These are phyloP conservation scores for Fusarium albidum DNA, from an alignment of 2,329 filamentous ascomycete genomes.

Conservation along the genomic window DNA sequence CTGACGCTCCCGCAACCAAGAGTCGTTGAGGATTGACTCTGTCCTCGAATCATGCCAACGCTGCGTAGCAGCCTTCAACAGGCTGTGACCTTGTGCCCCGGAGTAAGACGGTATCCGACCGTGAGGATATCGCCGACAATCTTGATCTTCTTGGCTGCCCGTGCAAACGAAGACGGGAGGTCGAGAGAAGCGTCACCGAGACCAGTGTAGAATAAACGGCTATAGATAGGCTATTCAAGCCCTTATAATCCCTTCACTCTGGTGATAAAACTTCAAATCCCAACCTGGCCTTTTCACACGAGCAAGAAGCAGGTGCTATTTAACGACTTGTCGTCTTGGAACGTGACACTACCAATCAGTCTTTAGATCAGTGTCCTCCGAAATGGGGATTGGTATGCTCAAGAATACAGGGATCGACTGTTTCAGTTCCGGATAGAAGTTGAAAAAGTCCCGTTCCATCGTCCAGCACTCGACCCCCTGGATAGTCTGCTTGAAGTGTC, in stretches of 20 bases:
- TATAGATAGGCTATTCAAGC: too few species aligned
- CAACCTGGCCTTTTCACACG: slow-evolving; percentile 53
- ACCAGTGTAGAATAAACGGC: too few species aligned
- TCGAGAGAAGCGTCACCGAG: neutral
- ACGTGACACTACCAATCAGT: too few species aligned
- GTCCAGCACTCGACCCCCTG: too few species aligned
- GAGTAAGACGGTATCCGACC: slow-evolving; percentile 11
- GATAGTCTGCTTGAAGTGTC: too few species aligned
- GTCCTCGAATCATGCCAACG: slow-evolving; percentile 6
- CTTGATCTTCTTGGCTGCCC: slow-evolving; percentile 12
- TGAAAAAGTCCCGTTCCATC: too few species aligned
- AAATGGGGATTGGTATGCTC: too few species aligned
- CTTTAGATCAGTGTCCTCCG: too few species aligned
- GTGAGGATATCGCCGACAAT: slow-evolving; percentile 7
- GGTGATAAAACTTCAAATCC: slow-evolving; percentile 54
- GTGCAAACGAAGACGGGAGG: slow-evolving; percentile 3
- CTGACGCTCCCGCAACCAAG: slow-evolving; percentile 14
- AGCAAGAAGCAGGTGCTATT: slow-evolving; percentile 54
- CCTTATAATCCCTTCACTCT: too few species aligned
- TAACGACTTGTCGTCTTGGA: too few species aligned
- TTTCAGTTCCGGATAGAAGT: too few species aligned
- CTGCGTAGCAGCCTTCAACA: slow-evolving; percentile 14
- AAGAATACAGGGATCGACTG: too few species aligned
- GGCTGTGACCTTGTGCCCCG: slow-evolving; percentile 1
- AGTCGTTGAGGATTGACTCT: slow-evolving; percentile 9